Percentiles rank a stretch among this genome's conserved stretches.
phyloP scores from a whole-genome alignment of 805 yeast species.

The Yarrowia keelungensis region DNA sequence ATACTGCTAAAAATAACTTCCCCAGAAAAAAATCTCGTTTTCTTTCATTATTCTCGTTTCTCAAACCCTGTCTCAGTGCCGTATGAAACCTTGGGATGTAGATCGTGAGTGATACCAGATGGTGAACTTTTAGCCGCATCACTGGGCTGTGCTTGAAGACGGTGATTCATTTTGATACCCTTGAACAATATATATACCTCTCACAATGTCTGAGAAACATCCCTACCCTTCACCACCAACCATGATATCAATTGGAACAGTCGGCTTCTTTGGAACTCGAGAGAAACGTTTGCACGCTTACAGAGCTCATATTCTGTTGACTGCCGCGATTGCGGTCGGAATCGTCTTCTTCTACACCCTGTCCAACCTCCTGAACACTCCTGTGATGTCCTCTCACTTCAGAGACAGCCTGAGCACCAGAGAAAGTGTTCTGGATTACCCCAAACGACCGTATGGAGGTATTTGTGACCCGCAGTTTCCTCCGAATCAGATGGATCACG shows the following conservation, averaged over 20 bases:
- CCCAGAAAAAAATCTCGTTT: no score
- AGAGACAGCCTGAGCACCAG: not conserved
- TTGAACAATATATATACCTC: not conserved
- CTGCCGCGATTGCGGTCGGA: not conserved
- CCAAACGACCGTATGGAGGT: not conserved
- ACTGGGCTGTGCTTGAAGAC: not conserved
- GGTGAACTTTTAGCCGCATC: slow-evolving; percentile 11
- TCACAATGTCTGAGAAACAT: slow-evolving; percentile 2
- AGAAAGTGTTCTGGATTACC: not conserved
- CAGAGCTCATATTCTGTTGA: not conserved
- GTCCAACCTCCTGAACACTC: not conserved
- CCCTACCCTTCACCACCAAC: no score
- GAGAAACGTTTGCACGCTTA: slow-evolving; percentile 1
- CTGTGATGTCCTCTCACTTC: not conserved
- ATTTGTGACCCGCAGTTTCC: slow-evolving; percentile 20
- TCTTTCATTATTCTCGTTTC: no score
- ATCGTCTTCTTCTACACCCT: not conserved
- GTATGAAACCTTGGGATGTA: slow-evolving; percentile 6
- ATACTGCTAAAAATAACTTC: no score
- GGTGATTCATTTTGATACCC: no score
- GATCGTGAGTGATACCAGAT: not conserved
- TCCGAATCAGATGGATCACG: slow-evolving; percentile 1
- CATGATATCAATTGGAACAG: slow-evolving; percentile 6
- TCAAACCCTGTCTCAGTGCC: slow-evolving; percentile 4
- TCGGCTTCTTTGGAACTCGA: not conserved